phyloP scores from a whole-genome alignment of 306 rosid genomes.

The Notholithocarpus densiflorus region DNA sequence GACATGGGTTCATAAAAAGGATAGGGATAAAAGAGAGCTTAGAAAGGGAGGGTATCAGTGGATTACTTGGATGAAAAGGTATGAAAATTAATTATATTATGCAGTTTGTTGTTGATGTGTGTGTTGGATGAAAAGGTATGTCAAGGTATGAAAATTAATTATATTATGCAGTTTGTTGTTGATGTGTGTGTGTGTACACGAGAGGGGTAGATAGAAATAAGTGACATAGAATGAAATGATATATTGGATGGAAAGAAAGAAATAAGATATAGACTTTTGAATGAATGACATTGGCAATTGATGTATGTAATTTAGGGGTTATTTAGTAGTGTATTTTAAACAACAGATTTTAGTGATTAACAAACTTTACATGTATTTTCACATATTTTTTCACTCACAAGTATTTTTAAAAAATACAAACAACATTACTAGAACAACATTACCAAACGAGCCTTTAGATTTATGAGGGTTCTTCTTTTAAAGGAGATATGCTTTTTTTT shows the following conservation, averaged over 20 bases:
- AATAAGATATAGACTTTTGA: slow-evolving; percentile 34
- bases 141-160: slow-evolving; percentile 9
- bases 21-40: slow-evolving; percentile 91
- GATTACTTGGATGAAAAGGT: slow-evolving; percentile 57
- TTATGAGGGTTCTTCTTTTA: background rate
- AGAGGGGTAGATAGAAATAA: background rate
- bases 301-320: background rate
- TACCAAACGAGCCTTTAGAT: fast-evolving
- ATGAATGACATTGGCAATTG: slow-evolving; percentile 54
- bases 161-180: slow-evolving; percentile 3
- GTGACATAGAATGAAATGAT: slow-evolving; percentile 14
- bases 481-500: slow-evolving; percentile 18
- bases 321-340: no score
- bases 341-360: no score
- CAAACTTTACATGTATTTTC: no score
- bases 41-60: slow-evolving; percentile 57
- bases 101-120: no score
- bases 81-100: slow-evolving; percentile 10
- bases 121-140: slow-evolving; percentile 54
- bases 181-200: background rate
- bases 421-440: no score
- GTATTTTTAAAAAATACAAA: no score
- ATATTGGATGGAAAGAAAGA: slow-evolving; percentile 37
- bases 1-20: slow-evolving; percentile 65
- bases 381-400: fast-evolving